Evolutionary conservation across 2,329 filamentous ascomycete species (phyloP), one percentile per base, ranked within the genome.

Genomic region (Fusarium sp.): DNA sequence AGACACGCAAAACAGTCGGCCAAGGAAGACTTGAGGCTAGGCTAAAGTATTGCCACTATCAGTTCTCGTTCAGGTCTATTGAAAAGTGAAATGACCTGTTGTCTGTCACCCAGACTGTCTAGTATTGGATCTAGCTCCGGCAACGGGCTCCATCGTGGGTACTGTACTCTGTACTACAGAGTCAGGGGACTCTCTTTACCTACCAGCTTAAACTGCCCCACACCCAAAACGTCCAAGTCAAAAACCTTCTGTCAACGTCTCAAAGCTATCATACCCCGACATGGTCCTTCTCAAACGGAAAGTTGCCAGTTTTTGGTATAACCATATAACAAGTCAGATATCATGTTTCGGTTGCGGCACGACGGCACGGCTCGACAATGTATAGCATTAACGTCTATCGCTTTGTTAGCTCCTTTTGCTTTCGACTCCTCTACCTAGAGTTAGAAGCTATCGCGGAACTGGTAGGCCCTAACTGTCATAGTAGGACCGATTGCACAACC

Each of bases 401-500:
- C 49, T 41, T 27, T 46, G 30, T 45, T 40, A 40, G 22, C 24
- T 15, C 24, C 41, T 54, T 34, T 54, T 53, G 32, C 29, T 25
- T 41, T 38, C n/a, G n/a, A 38, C 18, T 38, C 27, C 41, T 45
- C 30, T 53, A 40, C 53, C 38, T 24, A 38, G 34, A 38, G 34
- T 20, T 43, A 41, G 64, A 63, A 64, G 58, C 67, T 43, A 60
- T 67, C 58, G 38, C 43, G 32, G 46, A 38, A 52, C 43, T 67
- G n/a, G 25, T 46, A 48, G 57, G 54, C 56, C 56, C 46, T 51
- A 56, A 40, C 44, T 27, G 30, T 49, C 34, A 38, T n/a, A 38
- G 48, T 64, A 70, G 63, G 67, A 69, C 67, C 63, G 58, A 70
- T 61, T 71, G 45, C 58, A 54, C 38, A 47, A 13, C 34, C 24